phyloP scores from a whole-genome alignment of 352 stramenopile genomes.

The Phytophthora sansomeana region DNA sequence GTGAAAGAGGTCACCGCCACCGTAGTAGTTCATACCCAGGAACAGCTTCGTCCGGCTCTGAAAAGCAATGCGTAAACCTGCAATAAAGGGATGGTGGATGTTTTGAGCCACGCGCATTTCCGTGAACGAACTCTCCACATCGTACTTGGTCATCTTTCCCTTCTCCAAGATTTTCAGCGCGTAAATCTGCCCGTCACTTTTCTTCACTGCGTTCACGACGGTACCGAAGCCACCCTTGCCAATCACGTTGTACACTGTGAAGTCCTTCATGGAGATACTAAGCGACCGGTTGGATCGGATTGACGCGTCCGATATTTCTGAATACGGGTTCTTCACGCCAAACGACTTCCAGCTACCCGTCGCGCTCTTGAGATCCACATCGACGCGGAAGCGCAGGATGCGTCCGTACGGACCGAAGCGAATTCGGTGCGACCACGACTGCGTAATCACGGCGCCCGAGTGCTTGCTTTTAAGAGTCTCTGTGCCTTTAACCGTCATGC shows the following conservation, averaged over 20 bases:
- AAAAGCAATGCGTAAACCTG: constrained; percentile 86
- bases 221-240: constrained; percentile 90
- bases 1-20: constrained; percentile 87
- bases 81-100: constrained; percentile 91
- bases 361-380: constrained; percentile 77
- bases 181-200: constrained; percentile 91
- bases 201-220: constrained; percentile 92
- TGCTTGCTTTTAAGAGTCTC: constrained; percentile 88
- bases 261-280: constrained; percentile 91
- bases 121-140: constrained; percentile 90
- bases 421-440: constrained; percentile 80
- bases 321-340: constrained; percentile 81
- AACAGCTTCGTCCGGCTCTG: constrained; percentile 90
- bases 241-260: constrained; percentile 92
- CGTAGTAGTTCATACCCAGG: constrained; percentile 91
- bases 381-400: constrained; percentile 81
- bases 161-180: constrained; percentile 93
- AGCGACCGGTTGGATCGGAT: constrained; percentile 85
- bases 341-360: constrained; percentile 85
- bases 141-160: constrained; percentile 91
- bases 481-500: constrained; percentile 75
- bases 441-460: constrained; percentile 70
- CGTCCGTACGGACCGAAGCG: constrained; percentile 84
- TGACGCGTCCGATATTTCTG: constrained; percentile 77
- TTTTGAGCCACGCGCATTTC: constrained; percentile 91